Base-by-base conservation (phyloP, 2,329 filamentous ascomycete genomes). In the Apiospora koreana region DNA sequence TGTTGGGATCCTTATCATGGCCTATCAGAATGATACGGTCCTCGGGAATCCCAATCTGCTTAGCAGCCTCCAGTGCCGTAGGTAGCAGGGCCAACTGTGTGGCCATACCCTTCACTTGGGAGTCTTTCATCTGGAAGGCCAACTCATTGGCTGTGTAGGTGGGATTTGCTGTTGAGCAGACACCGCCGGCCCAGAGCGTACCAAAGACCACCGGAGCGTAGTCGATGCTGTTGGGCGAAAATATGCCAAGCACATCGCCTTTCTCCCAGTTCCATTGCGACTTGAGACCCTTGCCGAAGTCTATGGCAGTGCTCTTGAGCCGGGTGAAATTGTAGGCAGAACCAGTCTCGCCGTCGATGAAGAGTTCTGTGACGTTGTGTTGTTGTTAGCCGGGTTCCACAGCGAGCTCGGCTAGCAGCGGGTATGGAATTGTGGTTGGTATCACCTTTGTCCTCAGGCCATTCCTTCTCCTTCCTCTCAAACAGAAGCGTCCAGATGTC, bases 191-290 rank as follows among this genome's bases (percentile, higher is more conserved):
- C 93, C 94, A 98, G 74, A 92, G 89, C 12, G 89, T 87, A 38
- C 94, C 95, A 85, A 93, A 94, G 80, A 89, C 93, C 65, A 94
- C 81, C 3, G 91, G 85, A 0, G 94, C 91, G 0, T 92, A 94
- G 80, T 98, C 95, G 78, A 98, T 92, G 79, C 87, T 91, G 80
- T 98, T 98, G 38, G 94, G 93, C 3, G 93, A 91, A 84, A 92
- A 97, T 69, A 97, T 85, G 14, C 88, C 92, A 28, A 98, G 86
- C 1, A 96, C 93, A 79, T 98, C 93, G 76, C 93, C 93, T 78
- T 92, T 94, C 75, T 90, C 86, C 92, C 94, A 97, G 67, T 90
- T 86, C 87, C 91, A 95, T 28, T 86, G 81, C 35, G 91, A 88
- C 77, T 90, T 91, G 25, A 98, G 86, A 0, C 93, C 95, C 73